A percentile compares a stretch with the other conserved stretches of the same genome.
Evolutionary conservation across 1,284 basidiomycete species (phyloP).

Genomic region (Malassezia japonica): DNA sequence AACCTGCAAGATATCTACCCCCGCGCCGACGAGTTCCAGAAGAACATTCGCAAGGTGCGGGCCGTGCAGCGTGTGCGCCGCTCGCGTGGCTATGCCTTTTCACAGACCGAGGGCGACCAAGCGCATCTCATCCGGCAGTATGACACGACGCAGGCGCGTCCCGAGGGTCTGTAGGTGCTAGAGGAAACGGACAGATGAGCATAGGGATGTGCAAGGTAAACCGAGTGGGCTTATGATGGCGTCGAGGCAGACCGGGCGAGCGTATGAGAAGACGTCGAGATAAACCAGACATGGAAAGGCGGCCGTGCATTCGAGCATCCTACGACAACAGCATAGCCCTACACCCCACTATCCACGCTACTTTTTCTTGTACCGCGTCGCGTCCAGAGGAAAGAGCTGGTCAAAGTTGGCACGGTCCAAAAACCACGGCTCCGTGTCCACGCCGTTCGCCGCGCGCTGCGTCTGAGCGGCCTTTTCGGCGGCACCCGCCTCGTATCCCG

Average conservation of each 20-base stretch:
- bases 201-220: too few species aligned
- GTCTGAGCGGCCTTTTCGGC: slow-evolving; percentile 5
- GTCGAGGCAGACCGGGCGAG: too few species aligned
- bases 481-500: slow-evolving; percentile 1
- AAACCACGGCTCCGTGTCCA: slow-evolving; percentile 19
- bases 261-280: too few species aligned
- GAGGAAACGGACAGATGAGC: too few species aligned
- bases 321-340: not conserved
- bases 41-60: slow-evolving; percentile 42
- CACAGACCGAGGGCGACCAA: slow-evolving; percentile 42
- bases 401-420: slow-evolving; percentile 19
- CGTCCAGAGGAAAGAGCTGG: slow-evolving; percentile 17
- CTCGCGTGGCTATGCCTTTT: slow-evolving; percentile 45
- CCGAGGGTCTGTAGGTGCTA: slow-evolving; percentile 7
- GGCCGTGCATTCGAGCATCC: too few species aligned
- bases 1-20: slow-evolving; percentile 95
- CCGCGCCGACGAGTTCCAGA: slow-evolving; percentile 74
- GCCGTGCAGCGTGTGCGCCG: slow-evolving; percentile 45
- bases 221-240: not conserved
- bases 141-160: slow-evolving; percentile 35
- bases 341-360: not conserved
- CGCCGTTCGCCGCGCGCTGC: not conserved
- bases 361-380: slow-evolving; percentile 10
- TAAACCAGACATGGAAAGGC: too few species aligned
- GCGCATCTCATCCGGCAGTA: slow-evolving; percentile 45